Conservation (phyloP, 1,284 basidiomycete genomes). For the Kalmanozyma brasiliensis region DNA sequence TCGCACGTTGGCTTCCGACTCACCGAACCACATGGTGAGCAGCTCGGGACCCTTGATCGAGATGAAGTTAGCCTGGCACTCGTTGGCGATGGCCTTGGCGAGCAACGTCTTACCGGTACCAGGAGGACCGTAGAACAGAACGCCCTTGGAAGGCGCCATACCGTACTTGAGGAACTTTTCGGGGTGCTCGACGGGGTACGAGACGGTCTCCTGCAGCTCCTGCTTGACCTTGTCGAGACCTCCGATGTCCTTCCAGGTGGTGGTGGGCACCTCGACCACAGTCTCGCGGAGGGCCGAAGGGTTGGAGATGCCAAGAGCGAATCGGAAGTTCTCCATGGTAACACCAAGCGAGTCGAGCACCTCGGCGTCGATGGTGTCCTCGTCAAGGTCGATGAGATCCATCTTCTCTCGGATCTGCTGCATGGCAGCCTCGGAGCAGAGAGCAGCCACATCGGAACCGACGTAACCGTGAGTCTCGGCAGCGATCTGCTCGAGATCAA, state of each 20-base stretch:
- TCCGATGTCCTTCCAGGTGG: constrained; percentile 99
- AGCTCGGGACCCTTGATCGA: constrained; percentile 95
- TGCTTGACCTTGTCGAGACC: constrained; percentile 99
- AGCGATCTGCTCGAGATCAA: constrained; percentile 95
- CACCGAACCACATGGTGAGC: constrained; percentile 99
- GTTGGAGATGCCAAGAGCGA: constrained; percentile 91
- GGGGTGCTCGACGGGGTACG: constrained; percentile 99
- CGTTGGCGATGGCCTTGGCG: constrained; percentile 97
- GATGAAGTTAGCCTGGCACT: constrained; percentile 99
- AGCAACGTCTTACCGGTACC: constrained; percentile 96
- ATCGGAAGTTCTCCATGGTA: constrained; percentile 98
- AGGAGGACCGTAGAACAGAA: constrained; percentile 94
- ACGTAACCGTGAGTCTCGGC: constrained; percentile 99
- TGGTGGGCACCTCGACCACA: constrained; percentile 92
- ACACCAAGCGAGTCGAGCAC: constrained; percentile 94
- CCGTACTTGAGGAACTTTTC: constrained; percentile 99
- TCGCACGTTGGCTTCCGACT: constrained; percentile 98
- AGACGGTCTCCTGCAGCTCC: constrained; percentile 98
- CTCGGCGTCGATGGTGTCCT: constrained; percentile 94
- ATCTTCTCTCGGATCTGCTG: constrained; percentile 99
- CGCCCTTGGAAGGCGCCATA: constrained; percentile 98
- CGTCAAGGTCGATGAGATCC: constrained; percentile 83
- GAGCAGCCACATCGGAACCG: constrained; percentile 93
- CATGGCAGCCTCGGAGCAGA: constrained; percentile 97
- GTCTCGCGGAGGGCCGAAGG: constrained; percentile 97